phyloP scores from a whole-genome alignment of 192 early-diverging fungal species.

The Phycomyces nitens region DNA sequence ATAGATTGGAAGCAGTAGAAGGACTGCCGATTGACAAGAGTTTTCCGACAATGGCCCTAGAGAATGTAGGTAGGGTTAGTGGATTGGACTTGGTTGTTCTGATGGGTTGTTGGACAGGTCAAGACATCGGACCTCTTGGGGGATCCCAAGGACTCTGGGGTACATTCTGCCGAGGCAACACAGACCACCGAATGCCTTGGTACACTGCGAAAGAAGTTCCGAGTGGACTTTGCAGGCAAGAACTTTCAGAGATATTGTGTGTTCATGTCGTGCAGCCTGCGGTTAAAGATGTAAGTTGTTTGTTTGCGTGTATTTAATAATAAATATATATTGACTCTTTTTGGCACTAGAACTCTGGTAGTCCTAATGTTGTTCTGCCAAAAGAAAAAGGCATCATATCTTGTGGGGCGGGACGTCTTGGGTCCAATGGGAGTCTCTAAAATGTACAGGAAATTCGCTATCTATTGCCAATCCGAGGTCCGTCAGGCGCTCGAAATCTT shows the following conservation, averaged over 20 bases:
- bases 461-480: constrained; percentile 38
- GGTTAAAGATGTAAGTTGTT: constrained; percentile 27
- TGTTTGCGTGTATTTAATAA: not conserved
- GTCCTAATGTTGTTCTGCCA: constrained; percentile 25
- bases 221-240: constrained; percentile 26
- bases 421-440: constrained; percentile 37
- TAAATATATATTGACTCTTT: not conserved
- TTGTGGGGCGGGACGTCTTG: constrained; percentile 31
- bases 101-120: no score
- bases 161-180: not conserved
- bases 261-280: constrained; percentile 2
- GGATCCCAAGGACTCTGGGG: not conserved
- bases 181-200: no score
- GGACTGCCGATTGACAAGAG: constrained; percentile 22
- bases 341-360: constrained; percentile 25
- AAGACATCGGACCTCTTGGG: not conserved
- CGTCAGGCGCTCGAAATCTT: constrained; percentile 49
- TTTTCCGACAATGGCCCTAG: constrained; percentile 19
- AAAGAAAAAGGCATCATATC: constrained; percentile 23
- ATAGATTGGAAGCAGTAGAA: constrained; percentile 12
- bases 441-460: constrained; percentile 39
- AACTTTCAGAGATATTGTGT: constrained; percentile 24
- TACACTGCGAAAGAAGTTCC: constrained; percentile 22
- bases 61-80: no score
- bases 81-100: no score